Percentiles rank a stretch among this genome's conserved stretches.
phyloP scores from a whole-genome alignment of 2,329 filamentous ascomycete species.

The Xylariales sp. region DNA sequence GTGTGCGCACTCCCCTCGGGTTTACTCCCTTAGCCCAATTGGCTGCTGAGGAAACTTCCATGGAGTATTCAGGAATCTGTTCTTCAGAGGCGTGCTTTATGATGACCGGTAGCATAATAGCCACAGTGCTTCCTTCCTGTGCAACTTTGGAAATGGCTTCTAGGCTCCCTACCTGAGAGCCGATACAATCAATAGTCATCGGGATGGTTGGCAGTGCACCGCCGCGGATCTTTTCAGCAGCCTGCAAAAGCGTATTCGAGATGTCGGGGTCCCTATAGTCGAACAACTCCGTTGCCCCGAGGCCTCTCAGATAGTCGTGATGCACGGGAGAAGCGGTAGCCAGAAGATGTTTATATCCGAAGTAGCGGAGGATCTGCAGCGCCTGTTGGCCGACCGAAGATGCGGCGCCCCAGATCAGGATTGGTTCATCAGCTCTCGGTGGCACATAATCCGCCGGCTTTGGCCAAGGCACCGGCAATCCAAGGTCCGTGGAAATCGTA shows the following conservation, averaged over 20 bases:
- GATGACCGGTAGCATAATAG: slow-evolving; percentile 57
- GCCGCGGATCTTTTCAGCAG: slow-evolving; percentile 10
- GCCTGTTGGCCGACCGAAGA: slow-evolving; percentile 47
- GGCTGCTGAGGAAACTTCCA: slow-evolving; percentile 40
- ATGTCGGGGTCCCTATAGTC: slow-evolving; percentile 38
- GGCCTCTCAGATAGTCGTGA: slow-evolving; percentile 33
- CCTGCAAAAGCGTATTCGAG: slow-evolving; percentile 24
- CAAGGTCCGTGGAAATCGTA: slow-evolving; percentile 44
- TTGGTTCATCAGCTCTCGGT: slow-evolving; percentile 27
- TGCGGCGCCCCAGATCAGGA: slow-evolving; percentile 49
- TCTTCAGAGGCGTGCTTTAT: slow-evolving; percentile 44
- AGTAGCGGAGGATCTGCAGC: slow-evolving; percentile 46
- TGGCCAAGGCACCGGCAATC: slow-evolving; percentile 53
- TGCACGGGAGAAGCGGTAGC: slow-evolving; percentile 42
- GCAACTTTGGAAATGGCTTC: slow-evolving; percentile 46
- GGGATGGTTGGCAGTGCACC: slow-evolving; percentile 26
- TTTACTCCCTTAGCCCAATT: slow-evolving; percentile 50
- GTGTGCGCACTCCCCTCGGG: slow-evolving; percentile 49
- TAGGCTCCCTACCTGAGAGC: slow-evolving; percentile 41
- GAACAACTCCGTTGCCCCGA: slow-evolving; percentile 40
- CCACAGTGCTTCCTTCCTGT: slow-evolving; percentile 43
- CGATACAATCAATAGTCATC: slow-evolving; percentile 53
- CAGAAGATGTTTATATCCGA: slow-evolving; percentile 47
- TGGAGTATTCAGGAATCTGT: slow-evolving; percentile 46
- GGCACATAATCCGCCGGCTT: slow-evolving; percentile 36